A percentile compares a stretch with the other conserved stretches of the same genome.
Conservation (phyloP, 768 basidiomycete species). For the Termitomyces sp. region DNA sequence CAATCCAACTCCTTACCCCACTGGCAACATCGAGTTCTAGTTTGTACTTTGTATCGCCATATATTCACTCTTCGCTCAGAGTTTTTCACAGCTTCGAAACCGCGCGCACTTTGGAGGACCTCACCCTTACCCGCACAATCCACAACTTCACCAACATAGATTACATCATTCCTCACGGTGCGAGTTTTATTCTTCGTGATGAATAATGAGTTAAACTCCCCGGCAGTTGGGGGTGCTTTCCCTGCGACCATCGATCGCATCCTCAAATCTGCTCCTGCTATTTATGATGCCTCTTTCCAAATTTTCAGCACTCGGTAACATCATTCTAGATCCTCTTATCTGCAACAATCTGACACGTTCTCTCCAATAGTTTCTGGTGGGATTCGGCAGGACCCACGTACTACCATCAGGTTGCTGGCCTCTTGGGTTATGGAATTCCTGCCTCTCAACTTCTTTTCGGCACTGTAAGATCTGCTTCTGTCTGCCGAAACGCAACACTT, state of each 20-base stretch:
- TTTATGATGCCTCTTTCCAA: slow-evolving; percentile 30
- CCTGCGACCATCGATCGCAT: slow-evolving; percentile 32
- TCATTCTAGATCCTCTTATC: neutral
- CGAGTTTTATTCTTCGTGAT: neutral
- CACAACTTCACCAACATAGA: slow-evolving; percentile 33
- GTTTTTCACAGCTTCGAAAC: slow-evolving; percentile 25
- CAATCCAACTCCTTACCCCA: slow-evolving; percentile 31
- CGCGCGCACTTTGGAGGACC: slow-evolving; percentile 30
- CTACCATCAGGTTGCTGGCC: slow-evolving; percentile 30
- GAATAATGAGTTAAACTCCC: neutral
- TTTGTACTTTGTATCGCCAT: slow-evolving; percentile 9
- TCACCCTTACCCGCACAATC: slow-evolving; percentile 25
- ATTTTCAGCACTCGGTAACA: slow-evolving; percentile 29
- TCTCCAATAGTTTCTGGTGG: slow-evolving; percentile 30
- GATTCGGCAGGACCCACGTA: slow-evolving; percentile 36
- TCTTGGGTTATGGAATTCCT: slow-evolving; percentile 29
- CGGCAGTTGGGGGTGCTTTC: slow-evolving; percentile 31
- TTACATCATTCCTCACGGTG: slow-evolving; percentile 34
- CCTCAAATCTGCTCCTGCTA: slow-evolving; percentile 26
- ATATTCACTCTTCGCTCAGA: neutral
- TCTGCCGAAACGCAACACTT: neutral
- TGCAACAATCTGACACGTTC: neutral
- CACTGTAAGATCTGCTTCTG: slow-evolving; percentile 22
- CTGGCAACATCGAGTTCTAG: slow-evolving; percentile 34
- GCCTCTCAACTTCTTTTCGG: slow-evolving; percentile 32